A percentile compares a stretch with the other conserved stretches of the same genome.
phyloP scores from a whole-genome alignment of 1,139 yeast genomes.

The Meyerozyma smithsonii region DNA sequence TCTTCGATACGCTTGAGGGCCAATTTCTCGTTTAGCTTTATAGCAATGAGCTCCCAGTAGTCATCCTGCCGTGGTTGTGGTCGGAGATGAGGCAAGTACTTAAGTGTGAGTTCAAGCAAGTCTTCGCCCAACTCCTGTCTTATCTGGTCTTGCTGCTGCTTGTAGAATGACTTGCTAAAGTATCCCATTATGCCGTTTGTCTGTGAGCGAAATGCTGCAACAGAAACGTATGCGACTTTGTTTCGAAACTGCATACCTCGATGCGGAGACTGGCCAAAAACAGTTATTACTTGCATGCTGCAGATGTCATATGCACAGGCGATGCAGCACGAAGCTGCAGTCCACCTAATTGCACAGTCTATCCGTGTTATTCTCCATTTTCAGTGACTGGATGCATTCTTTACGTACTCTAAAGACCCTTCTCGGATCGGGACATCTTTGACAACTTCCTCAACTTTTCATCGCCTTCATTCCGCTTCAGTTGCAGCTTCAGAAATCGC shows the following conservation, averaged over 20 bases:
- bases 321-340: too few relatives aligned
- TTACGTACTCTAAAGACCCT: slow-evolving; percentile 19
- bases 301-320: too few relatives aligned
- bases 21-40: slow-evolving; percentile 15
- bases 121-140: slow-evolving; percentile 23
- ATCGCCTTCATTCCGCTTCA: slow-evolving; percentile 20
- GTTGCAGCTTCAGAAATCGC: slow-evolving; percentile 25
- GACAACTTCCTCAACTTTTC: slow-evolving; percentile 27
- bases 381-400: neutral
- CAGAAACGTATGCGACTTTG: neutral
- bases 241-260: neutral
- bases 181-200: neutral
- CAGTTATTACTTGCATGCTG: neutral
- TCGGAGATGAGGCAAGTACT: slow-evolving; percentile 32
- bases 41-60: slow-evolving; percentile 35
- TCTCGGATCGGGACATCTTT: slow-evolving; percentile 27
- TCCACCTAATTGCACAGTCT: too few relatives aligned
- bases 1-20: neutral
- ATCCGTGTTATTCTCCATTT: too few relatives aligned
- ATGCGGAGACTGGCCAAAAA: neutral
- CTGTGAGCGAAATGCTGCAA: neutral
- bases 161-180: slow-evolving; percentile 20
- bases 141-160: slow-evolving; percentile 25
- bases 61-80: slow-evolving; percentile 21
- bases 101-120: slow-evolving; percentile 26